phyloP scores from a whole-genome alignment of 805 yeast species.

The Huiozyma sinensis region DNA sequence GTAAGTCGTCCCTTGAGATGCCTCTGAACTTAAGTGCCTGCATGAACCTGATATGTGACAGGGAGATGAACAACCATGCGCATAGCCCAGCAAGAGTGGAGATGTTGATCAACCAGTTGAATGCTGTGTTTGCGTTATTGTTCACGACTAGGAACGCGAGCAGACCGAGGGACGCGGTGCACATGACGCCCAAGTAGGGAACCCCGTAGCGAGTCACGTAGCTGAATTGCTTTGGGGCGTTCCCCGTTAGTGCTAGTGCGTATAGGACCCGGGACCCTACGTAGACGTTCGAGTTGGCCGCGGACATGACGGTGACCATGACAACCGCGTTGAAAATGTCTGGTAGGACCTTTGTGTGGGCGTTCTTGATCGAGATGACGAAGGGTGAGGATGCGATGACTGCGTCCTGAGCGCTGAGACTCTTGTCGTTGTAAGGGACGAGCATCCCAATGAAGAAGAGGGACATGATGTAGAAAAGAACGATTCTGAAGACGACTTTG shows the following conservation, averaged over 20 bases:
- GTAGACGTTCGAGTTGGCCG: slow-evolving; percentile 69
- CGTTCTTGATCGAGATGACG: slow-evolving; percentile 52
- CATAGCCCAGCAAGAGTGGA: slow-evolving; percentile 59
- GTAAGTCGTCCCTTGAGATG: slow-evolving; percentile 52
- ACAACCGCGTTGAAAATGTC: slow-evolving; percentile 65
- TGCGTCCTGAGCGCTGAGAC: slow-evolving; percentile 26
- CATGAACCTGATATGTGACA: slow-evolving; percentile 55
- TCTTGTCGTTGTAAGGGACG: slow-evolving; percentile 52
- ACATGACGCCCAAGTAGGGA: slow-evolving; percentile 45
- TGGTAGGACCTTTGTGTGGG: slow-evolving; percentile 59
- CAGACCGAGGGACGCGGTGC: slow-evolving; percentile 47
- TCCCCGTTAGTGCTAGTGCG: slow-evolving; percentile 47
- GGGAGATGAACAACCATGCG: slow-evolving; percentile 53
- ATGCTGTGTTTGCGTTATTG: slow-evolving; percentile 41
- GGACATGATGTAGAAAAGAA: slow-evolving; percentile 48
- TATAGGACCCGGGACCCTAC: slow-evolving; percentile 62
- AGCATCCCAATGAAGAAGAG: slow-evolving; percentile 54
- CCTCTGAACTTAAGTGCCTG: slow-evolving; percentile 47
- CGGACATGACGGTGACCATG: slow-evolving; percentile 55
- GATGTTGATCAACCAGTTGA: slow-evolving; percentile 57
- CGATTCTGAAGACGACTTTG: slow-evolving; percentile 53
- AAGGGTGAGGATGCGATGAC: slow-evolving; percentile 53
- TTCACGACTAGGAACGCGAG: slow-evolving; percentile 47
- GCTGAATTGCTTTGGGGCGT: slow-evolving; percentile 50
- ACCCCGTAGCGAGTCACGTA: slow-evolving; percentile 48